These are phyloP conservation scores for Epichloe gansuensis DNA, from an alignment of 2,329 filamentous ascomycete species.

Conservation along the genomic window DNA sequence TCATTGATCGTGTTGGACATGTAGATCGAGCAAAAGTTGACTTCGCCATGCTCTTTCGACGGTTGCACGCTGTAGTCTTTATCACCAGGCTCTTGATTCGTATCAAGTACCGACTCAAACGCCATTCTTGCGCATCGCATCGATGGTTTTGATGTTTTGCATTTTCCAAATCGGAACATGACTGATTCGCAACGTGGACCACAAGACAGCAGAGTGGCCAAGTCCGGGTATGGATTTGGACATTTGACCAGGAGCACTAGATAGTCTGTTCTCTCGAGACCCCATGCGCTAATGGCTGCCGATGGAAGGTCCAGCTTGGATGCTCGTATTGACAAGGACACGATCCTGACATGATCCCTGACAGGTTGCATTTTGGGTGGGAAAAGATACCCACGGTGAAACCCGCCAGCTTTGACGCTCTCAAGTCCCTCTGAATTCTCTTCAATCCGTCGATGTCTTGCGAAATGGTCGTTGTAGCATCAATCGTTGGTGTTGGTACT, in stretches of 20 bases:
- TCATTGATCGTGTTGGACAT: slow-evolving; percentile 58
- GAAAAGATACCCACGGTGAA: slow-evolving; percentile 56
- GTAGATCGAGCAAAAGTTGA: slow-evolving; percentile 37
- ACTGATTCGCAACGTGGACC: slow-evolving; percentile 21
- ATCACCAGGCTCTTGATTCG: slow-evolving; percentile 7
- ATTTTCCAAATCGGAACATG: slow-evolving; percentile 57
- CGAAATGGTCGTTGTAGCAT: background rate
- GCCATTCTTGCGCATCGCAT: slow-evolving; percentile 37
- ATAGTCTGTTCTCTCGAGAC: slow-evolving; percentile 53
- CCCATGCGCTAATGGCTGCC: slow-evolving; percentile 69
- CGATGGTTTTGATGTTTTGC: slow-evolving; percentile 60
- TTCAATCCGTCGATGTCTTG: background rate
- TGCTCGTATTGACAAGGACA: slow-evolving; percentile 59
- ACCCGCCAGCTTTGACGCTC: slow-evolving; percentile 47
- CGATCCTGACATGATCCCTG: slow-evolving; percentile 15
- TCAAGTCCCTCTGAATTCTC: slow-evolving; percentile 26
- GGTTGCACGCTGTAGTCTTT: no score
- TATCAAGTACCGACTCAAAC: slow-evolving; percentile 23
- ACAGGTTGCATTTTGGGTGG: slow-evolving; percentile 30
- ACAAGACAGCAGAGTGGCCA: slow-evolving; percentile 39
- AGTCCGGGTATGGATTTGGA: slow-evolving; percentile 44
- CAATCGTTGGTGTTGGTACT: background rate
- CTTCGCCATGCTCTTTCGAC: background rate
- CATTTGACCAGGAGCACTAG: slow-evolving; percentile 62
- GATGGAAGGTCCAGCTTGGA: slow-evolving; percentile 60